Base-by-base conservation (phyloP, 805 yeast genomes). In the Candida boidinii region DNA sequence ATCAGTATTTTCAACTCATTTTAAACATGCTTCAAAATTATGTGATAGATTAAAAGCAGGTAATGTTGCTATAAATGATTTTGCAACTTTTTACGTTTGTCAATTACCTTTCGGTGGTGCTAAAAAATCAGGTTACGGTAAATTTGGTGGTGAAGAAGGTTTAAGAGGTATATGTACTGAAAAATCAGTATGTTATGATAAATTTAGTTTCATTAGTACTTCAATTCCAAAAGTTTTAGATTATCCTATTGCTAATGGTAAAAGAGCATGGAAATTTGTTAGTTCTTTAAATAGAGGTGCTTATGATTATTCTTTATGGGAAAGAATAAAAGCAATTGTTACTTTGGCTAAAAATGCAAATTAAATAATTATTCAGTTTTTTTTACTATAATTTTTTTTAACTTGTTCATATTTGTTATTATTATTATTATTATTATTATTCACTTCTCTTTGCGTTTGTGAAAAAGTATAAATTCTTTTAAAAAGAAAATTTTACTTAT, bases 131-230 rank as follows among this genome's bases (percentile, higher is more conserved):
- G 99, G 99, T 0, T 92, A 87, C 51, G 98, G 98, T 36, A 90
- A 90, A 54, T 92, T 92, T 62, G 95, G 96, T 16, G 99, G 99
- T 29, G 95, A 81, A 53, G 99, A 92, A 64, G 99, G 99, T 2
- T 66, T 92, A 27, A 73, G 85, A 26, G 96, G 96, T 0, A 64
- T 92, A 28, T 90, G 97, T 54, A 68, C 77, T 36, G 83, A 86
- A 34, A 92, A 92, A 52, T 77, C 94, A 28, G 73, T 92, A 4
- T 87, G 95, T 39, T 81, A 73, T 64, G 97, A 92, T 60, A 76
- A 73, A 42, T 70, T 80, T 29, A 77, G 90, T 17, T 73, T 85
- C 44, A 66, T 92, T 11, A 76, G 87, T 6, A 83, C 94, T 2
- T 67, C 74, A 30, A 87, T 92, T 25, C 99, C 99, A 2, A 73